These are phyloP conservation scores for Amanita rimosa DNA, from an alignment of 768 basidiomycete genomes.

Conservation along the genomic window DNA sequence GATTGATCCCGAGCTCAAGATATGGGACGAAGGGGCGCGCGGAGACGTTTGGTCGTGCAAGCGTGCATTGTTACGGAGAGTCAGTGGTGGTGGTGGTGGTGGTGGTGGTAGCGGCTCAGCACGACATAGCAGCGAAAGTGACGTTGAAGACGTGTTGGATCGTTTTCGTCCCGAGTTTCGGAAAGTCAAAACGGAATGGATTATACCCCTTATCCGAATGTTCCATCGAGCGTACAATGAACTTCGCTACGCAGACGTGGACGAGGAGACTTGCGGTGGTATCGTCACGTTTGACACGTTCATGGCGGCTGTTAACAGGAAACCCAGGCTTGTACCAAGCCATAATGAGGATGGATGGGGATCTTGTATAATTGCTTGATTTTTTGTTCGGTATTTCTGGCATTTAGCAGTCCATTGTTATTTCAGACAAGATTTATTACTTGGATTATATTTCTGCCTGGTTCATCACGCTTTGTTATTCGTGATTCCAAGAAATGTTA, in stretches of 20 bases:
- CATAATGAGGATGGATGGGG: not conserved
- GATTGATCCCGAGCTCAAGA: conserved; percentile 1
- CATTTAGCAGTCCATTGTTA: not conserved
- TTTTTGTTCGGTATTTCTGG: not conserved
- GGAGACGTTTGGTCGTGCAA: conserved; percentile 1
- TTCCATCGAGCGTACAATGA: conserved; percentile 1
- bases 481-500: not conserved
- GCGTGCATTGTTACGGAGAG: conserved; percentile 2
- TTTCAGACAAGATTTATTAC: not conserved
- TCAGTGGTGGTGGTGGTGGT: not conserved
- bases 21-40: conserved; percentile 1
- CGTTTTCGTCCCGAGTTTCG: conserved; percentile 4
- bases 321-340: conserved; percentile 5
- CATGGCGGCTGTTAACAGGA: conserved; percentile 9
- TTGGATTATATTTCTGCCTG: not conserved
- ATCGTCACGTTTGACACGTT: conserved; percentile 12
- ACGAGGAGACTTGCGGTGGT: conserved; percentile 9
- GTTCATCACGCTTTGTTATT: too few species aligned
- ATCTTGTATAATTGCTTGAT: conserved; percentile 3
- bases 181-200: conserved; percentile 7
- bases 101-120: not conserved
- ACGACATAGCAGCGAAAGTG: not conserved
- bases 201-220: conserved; percentile 8
- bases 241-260: conserved; percentile 1
- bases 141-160: not conserved